Evolutionary conservation across 1,284 basidiomycete genomes (phyloP).

Genomic region (Schizopora paradoxa): DNA sequence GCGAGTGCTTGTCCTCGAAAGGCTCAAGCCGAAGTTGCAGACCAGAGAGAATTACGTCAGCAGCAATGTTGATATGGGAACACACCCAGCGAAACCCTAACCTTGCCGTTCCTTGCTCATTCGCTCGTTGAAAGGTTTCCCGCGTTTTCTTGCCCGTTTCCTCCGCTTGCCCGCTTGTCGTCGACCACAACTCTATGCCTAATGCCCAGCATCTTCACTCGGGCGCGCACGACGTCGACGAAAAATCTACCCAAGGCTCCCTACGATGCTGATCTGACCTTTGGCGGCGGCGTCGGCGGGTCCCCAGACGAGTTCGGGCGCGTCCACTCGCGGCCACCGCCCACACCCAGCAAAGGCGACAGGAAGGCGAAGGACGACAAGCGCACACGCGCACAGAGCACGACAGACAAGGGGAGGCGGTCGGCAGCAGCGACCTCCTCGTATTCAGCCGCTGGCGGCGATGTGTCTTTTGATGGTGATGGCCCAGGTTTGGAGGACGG

Average conservation of each 20-base stretch:
- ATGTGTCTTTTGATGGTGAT: slow-evolving; percentile 4
- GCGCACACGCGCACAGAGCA: background rate
- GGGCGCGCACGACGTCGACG: slow-evolving; percentile 47
- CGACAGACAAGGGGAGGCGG: background rate
- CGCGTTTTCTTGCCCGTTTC: too few relatives aligned
- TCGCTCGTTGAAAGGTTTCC: too few relatives aligned
- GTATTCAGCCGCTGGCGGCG: slow-evolving; percentile 2
- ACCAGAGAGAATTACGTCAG: too few relatives aligned
- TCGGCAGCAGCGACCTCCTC: slow-evolving; percentile 6
- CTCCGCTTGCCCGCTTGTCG: too few relatives aligned
- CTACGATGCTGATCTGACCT: slow-evolving; percentile 12
- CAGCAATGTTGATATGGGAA: too few relatives aligned
- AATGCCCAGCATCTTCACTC: slow-evolving; percentile 56
- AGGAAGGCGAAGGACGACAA: slow-evolving; percentile 24
- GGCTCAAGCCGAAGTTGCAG: too few relatives aligned
- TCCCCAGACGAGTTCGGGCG: slow-evolving; percentile 63
- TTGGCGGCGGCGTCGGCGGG: slow-evolving; percentile 18
- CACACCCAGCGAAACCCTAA: too few relatives aligned
- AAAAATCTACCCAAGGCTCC: slow-evolving; percentile 12
- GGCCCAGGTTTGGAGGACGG: slow-evolving; percentile 36
- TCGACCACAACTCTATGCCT: too few relatives aligned
- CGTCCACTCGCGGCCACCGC: slow-evolving; percentile 41
- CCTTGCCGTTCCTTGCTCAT: too few relatives aligned
- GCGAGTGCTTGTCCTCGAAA: too few relatives aligned
- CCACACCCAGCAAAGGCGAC: slow-evolving; percentile 20